A percentile compares a stretch with the other conserved stretches of the same genome.
Conservation (phyloP, 345 rosid species). For the Gossypium arboreum region DNA sequence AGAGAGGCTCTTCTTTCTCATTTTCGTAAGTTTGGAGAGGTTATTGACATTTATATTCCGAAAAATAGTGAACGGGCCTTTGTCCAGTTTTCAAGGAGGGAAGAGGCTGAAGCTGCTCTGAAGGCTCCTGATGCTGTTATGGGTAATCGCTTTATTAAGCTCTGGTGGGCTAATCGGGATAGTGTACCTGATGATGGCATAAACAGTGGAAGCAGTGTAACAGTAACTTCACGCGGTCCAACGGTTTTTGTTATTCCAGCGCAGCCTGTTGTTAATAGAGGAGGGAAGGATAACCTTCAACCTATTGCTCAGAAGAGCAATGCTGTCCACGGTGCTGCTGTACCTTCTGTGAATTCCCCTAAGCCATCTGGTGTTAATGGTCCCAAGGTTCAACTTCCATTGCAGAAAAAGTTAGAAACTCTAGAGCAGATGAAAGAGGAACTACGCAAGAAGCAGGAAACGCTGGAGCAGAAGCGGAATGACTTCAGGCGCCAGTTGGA, state of each 20-base stretch:
- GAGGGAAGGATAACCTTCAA: slow-evolving; percentile 48
- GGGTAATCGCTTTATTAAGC: slow-evolving; percentile 97
- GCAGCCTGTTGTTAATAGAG: slow-evolving; percentile 42
- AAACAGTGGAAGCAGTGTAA: slow-evolving; percentile 36
- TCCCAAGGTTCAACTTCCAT: slow-evolving; percentile 53
- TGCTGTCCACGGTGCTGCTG: slow-evolving; percentile 35
- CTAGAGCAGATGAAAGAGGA: slow-evolving; percentile 83
- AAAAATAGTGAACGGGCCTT: slow-evolving; percentile 76
- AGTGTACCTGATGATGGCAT: slow-evolving; percentile 58
- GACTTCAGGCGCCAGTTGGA: slow-evolving; percentile 72
- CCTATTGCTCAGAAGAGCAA: slow-evolving; percentile 31
- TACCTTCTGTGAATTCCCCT: slow-evolving; percentile 44
- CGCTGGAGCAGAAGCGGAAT: slow-evolving; percentile 80
- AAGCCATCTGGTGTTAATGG: slow-evolving; percentile 40
- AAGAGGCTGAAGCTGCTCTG: slow-evolving; percentile 96
- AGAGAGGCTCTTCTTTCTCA: slow-evolving; percentile 85
- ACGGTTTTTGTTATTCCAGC: slow-evolving; percentile 34
- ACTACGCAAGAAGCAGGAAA: slow-evolving; percentile 82
- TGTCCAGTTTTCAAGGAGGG: slow-evolving; percentile 89
- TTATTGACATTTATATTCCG: slow-evolving; percentile 86
- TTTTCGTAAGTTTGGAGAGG: slow-evolving; percentile 86
- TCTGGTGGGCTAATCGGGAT: slow-evolving; percentile 99
- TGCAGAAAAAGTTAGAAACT: slow-evolving; percentile 64
- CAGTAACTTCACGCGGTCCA: slow-evolving; percentile 37
- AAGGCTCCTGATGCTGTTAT: slow-evolving; percentile 97